phyloP scores from a whole-genome alignment of 805 yeast species.

The Saturnispora hagleri region DNA sequence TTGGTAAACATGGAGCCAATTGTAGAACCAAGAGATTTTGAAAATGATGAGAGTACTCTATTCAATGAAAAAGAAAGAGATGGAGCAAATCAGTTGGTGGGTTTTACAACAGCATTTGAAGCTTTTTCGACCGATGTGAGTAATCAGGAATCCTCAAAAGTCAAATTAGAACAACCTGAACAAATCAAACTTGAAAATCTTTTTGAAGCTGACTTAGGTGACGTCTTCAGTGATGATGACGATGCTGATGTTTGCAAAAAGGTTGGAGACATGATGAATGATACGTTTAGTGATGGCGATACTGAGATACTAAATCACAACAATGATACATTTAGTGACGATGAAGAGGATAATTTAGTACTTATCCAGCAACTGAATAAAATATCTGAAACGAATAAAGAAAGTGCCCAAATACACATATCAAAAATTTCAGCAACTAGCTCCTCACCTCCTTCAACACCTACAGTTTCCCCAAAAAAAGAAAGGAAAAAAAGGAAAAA shows the following conservation, averaged over 20 bases:
- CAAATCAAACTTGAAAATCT: not conserved
- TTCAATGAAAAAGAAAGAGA: not conserved
- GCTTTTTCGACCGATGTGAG: not conserved
- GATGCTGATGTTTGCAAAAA: not conserved
- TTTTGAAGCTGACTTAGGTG: not conserved
- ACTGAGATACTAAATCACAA: not conserved
- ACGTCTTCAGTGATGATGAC: slow-evolving; percentile 5
- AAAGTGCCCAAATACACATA: not conserved
- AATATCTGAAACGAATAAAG: not conserved
- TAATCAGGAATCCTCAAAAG: not conserved
- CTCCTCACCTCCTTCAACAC: not conserved
- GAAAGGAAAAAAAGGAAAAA: not conserved
- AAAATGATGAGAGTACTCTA: not conserved
- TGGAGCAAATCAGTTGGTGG: not conserved
- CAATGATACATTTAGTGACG: slow-evolving; percentile 6
- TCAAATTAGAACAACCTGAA: not conserved
- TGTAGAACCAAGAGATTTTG: not conserved
- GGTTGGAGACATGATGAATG: not conserved
- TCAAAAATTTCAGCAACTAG: not conserved
- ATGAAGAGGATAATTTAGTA: not conserved
- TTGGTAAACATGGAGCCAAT: slow-evolving; percentile 2
- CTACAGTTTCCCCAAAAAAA: not conserved
- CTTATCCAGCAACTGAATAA: slow-evolving; percentile 1
- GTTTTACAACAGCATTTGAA: slow-evolving; percentile 5
- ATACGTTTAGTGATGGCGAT: slow-evolving; percentile 7